phyloP scores from a whole-genome alignment of 345 rosid genomes.

The Syzygium oleosum region DNA sequence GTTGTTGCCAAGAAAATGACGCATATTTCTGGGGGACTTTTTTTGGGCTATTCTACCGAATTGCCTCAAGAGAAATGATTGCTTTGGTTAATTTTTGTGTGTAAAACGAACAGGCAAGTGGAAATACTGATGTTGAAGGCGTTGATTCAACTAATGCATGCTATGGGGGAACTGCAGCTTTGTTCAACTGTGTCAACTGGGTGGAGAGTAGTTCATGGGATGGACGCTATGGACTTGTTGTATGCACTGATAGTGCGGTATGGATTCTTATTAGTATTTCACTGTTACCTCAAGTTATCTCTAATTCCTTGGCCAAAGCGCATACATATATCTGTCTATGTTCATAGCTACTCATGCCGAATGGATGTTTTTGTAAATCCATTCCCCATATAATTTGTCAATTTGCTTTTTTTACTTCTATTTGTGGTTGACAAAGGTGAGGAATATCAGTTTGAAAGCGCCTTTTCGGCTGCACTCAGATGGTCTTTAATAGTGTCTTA shows the following conservation, averaged over 20 bases:
- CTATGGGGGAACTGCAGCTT: conserved; percentile 97
- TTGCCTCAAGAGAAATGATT: neutral
- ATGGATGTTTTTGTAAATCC: neutral
- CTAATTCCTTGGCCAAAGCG: neutral
- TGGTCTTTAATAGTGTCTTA: neutral
- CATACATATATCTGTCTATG: neutral
- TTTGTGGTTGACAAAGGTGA: neutral
- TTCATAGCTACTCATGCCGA: neutral
- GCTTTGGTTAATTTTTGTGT: neutral
- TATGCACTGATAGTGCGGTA: conserved; percentile 97
- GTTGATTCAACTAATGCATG: conserved; percentile 98
- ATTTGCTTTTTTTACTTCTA: neutral
- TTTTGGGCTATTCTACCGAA: neutral
- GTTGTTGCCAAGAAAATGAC: neutral
- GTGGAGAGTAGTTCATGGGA: conserved; percentile 98
- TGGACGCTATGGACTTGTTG: conserved; percentile 93
- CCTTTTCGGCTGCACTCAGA: neutral
- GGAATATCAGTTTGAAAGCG: neutral
- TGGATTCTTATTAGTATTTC: conserved; percentile 5
- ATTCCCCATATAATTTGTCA: neutral
- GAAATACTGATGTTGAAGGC: conserved; percentile 97
- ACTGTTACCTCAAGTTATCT: neutral
- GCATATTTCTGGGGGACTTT: too few species aligned
- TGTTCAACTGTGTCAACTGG: conserved; percentile 96
- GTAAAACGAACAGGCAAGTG: conserved; percentile 48